phyloP scores from a whole-genome alignment of 345 rosid genomes.

The Citrus sp. region DNA sequence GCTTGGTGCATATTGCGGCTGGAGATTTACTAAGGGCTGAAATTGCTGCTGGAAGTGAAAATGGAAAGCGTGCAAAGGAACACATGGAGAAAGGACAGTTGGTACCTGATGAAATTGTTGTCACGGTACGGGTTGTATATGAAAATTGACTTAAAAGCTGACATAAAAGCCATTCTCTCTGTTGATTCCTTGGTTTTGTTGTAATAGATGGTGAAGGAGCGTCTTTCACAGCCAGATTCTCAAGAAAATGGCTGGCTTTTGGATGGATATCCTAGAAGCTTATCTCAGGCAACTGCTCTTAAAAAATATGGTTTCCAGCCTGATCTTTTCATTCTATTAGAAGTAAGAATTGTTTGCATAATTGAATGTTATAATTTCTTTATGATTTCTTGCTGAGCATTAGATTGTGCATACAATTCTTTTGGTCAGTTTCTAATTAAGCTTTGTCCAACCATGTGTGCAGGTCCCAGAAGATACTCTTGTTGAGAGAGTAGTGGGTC shows the following conservation, averaged over 20 bases:
- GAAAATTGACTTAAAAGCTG: not conserved
- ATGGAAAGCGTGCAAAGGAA: constrained; percentile 78
- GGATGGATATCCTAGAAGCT: constrained; percentile 96
- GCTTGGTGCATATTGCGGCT: constrained; percentile 89
- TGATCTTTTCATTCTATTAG: constrained; percentile 81
- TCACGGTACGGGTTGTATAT: constrained; percentile 40
- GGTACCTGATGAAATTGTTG: constrained; percentile 78
- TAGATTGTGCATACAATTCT: not conserved
- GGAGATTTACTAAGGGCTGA: constrained; percentile 86
- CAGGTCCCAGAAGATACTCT: constrained; percentile 92
- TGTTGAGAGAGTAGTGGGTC: constrained; percentile 89
- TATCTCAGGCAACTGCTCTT: constrained; percentile 85
- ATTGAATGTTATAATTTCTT: not conserved
- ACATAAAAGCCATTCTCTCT: constrained; percentile 5
- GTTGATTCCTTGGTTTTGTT: constrained; percentile 19
- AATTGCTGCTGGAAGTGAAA: constrained; percentile 77
- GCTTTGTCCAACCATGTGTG: constrained; percentile 14
- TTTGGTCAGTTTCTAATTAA: not conserved
- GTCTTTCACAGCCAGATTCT: constrained; percentile 68
- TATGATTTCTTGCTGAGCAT: not conserved
- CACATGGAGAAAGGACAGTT: constrained; percentile 82
- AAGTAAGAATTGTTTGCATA: constrained; percentile 42
- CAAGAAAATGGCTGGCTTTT: constrained; percentile 87
- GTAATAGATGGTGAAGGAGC: constrained; percentile 82
- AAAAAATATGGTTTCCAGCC: constrained; percentile 60